Conservation (phyloP, 768 basidiomycete genomes). For the Calocera viscosa region DNA sequence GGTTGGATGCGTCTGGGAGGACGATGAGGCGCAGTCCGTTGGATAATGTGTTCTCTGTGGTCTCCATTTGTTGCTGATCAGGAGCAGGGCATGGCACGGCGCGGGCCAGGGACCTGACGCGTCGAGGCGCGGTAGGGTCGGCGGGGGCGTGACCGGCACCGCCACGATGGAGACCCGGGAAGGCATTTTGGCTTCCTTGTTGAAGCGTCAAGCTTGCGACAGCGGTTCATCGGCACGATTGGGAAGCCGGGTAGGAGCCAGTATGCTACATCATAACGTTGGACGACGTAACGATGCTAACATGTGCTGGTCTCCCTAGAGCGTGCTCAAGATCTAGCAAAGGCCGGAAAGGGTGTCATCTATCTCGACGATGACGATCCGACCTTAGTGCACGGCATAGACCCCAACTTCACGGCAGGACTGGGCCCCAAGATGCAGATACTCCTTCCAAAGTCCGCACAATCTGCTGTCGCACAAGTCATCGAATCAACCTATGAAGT, state of each 20-base stretch:
- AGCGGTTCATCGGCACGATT: slow-evolving; percentile 67
- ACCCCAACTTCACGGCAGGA: slow-evolving; percentile 62
- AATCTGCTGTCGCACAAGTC: slow-evolving; percentile 72
- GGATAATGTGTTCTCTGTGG: too few species aligned
- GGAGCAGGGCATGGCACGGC: too few species aligned
- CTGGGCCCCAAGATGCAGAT: slow-evolving; percentile 73
- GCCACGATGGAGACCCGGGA: too few species aligned
- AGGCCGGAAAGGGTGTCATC: slow-evolving; percentile 59
- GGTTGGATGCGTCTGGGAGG: too few species aligned
- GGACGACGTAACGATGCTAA: neutral
- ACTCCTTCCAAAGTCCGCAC: slow-evolving; percentile 67
- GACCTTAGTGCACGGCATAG: slow-evolving; percentile 66
- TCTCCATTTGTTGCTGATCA: too few species aligned
- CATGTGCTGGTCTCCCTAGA: slow-evolving; percentile 65
- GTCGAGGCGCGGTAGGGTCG: too few species aligned
- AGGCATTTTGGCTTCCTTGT: slow-evolving; percentile 76
- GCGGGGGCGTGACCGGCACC: too few species aligned
- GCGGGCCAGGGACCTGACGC: too few species aligned
- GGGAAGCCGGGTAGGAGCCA: slow-evolving; percentile 74
- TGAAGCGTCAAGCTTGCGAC: slow-evolving; percentile 78
- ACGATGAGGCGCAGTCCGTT: too few species aligned
- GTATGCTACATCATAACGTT: slow-evolving; percentile 41
- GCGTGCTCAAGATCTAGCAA: slow-evolving; percentile 79
- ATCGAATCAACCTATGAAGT: too few species aligned
- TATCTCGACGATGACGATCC: slow-evolving; percentile 63